Evolutionary conservation across 345 rosid species (phyloP).

Genomic region (Eutrema heterophyllum): DNA sequence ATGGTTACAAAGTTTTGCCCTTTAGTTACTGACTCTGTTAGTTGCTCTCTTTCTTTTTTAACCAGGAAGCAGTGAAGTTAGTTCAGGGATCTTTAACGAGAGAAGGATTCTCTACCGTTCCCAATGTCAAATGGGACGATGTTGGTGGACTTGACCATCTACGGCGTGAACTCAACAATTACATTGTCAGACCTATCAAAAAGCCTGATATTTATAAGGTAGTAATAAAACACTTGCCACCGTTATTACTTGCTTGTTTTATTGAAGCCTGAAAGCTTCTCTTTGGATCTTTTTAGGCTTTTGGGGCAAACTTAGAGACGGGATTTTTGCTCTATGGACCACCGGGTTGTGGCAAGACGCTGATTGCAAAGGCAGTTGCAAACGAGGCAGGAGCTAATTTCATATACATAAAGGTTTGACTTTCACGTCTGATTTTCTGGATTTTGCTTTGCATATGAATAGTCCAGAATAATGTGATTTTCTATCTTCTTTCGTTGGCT

Average conservation of each 20-base stretch:
- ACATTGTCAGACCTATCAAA: conserved; percentile 68
- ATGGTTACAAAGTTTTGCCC: not conserved
- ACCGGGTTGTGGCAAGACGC: conserved; percentile 97
- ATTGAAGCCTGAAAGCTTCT: conserved; percentile 16
- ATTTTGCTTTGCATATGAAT: conserved; percentile 1
- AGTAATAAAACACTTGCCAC: conserved; percentile 8
- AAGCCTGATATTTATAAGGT: conserved; percentile 73
- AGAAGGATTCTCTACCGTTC: conserved; percentile 87
- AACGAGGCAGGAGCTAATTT: conserved; percentile 97
- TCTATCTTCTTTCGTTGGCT: not conserved
- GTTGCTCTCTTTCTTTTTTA: not conserved
- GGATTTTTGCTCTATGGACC: conserved; percentile 98
- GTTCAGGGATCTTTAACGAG: conserved; percentile 80
- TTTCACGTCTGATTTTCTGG: not conserved
- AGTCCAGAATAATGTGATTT: not conserved
- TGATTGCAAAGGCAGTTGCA: conserved; percentile 96
- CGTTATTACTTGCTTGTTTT: not conserved
- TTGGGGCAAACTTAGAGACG: conserved; percentile 69
- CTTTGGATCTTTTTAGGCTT: conserved; percentile 54
- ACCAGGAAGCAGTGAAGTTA: conserved; percentile 68
- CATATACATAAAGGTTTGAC: conserved; percentile 76
- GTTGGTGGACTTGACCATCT: conserved; percentile 86
- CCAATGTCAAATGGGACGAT: conserved; percentile 87
- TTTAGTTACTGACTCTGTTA: conserved; percentile 4
- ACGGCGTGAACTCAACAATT: conserved; percentile 62